Evolutionary conservation across 495 filamentous ascomycete genomes (phyloP).

Genomic region (Penicillium maclennaniae): DNA sequence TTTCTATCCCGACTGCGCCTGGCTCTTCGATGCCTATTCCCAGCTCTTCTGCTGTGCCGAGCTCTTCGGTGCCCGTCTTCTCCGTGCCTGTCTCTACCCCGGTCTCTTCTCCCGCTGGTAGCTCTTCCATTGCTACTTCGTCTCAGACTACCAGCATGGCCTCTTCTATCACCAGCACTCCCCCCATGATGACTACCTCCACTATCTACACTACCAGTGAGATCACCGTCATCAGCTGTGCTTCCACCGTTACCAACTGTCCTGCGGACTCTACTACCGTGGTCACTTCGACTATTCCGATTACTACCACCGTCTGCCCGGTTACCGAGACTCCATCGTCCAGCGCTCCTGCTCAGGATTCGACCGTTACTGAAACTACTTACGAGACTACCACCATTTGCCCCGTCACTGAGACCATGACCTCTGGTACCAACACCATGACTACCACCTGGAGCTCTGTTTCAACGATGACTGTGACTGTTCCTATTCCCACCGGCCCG

Average conservation of each 20-base stretch:
- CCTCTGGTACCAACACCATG: conserved; percentile 6
- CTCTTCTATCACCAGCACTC: conserved; percentile 16
- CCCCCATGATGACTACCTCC: conserved; percentile 45
- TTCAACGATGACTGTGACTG: conserved; percentile 29
- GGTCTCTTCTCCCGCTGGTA: conserved; percentile 8
- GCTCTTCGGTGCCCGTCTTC: background rate
- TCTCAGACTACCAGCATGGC: background rate
- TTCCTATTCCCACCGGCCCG: conserved; percentile 1
- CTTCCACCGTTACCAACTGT: conserved; percentile 56
- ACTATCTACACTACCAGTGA: conserved; percentile 57
- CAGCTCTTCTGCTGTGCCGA: background rate
- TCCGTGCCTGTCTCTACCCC: conserved; percentile 4
- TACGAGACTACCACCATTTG: conserved; percentile 45
- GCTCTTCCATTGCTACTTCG: conserved; percentile 6
- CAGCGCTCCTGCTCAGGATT: conserved; percentile 11
- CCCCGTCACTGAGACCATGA: conserved; percentile 40
- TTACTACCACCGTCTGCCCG: conserved; percentile 48
- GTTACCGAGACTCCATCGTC: conserved; percentile 9
- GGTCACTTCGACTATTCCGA: conserved; percentile 51
- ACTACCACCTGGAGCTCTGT: conserved; percentile 8
- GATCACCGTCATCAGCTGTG: conserved; percentile 56
- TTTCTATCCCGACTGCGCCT: background rate
- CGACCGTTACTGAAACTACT: conserved; percentile 40
- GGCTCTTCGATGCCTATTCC: background rate
- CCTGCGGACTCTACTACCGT: conserved; percentile 49